These are phyloP conservation scores for Xylariaceae sp. DNA, from an alignment of 2,329 filamentous ascomycete genomes.

Conservation along the genomic window DNA sequence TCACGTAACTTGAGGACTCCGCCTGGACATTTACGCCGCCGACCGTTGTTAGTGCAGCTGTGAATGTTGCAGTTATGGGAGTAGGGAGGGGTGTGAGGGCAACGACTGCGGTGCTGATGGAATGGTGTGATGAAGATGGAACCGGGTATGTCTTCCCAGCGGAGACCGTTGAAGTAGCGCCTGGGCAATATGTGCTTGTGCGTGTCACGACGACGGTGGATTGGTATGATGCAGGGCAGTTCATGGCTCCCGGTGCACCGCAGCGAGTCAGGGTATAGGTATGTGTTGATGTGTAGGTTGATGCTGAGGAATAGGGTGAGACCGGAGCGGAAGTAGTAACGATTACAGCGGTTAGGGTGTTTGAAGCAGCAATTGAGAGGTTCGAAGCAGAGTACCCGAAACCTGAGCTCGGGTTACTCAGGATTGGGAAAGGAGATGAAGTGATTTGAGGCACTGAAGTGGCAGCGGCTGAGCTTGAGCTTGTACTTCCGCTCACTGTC, in stretches of 20 bases:
- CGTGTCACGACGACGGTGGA: conserved; percentile 7
- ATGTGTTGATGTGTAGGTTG: conserved; percentile 13
- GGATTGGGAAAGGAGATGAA: no score
- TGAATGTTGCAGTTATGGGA: conserved; percentile 1
- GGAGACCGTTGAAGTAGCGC: not conserved
- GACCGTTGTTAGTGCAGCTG: no score
- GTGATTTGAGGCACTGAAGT: no score
- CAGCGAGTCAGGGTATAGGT: conserved; percentile 12
- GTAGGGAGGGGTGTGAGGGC: conserved; percentile 7
- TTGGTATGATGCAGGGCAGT: conserved; percentile 14
- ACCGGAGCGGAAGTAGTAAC: not conserved
- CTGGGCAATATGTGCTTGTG: conserved; percentile 12
- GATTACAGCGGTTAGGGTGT: not conserved
- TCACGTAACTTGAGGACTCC: not conserved
- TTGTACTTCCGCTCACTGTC: no score
- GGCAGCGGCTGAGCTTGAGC: no score
- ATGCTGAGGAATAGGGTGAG: not conserved
- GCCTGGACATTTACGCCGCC: not conserved
- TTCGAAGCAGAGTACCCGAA: no score
- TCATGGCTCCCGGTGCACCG: conserved; percentile 8
- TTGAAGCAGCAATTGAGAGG: no score
- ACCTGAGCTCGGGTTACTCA: no score
- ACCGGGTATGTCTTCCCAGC: not conserved
- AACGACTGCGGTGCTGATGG: not conserved
- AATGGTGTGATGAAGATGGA: not conserved